Percentiles rank a stretch among this genome's conserved stretches.
These are phyloP conservation scores for Nemania sp. DNA, from an alignment of 2,329 filamentous ascomycete species.

Conservation along the genomic window DNA sequence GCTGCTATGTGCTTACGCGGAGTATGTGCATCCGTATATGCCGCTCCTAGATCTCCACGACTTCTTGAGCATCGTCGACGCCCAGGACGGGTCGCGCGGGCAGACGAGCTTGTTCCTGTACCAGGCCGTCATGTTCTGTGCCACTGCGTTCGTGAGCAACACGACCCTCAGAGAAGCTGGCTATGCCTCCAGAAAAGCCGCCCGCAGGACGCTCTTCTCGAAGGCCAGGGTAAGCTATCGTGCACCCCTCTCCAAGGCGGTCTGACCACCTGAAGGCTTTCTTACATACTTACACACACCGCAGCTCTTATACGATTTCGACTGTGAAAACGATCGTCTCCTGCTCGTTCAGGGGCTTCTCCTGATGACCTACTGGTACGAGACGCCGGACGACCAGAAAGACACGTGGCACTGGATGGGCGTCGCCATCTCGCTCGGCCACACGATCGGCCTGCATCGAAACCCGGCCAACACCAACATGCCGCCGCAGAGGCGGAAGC, in stretches of 20 bases:
- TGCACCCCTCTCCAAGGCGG: slow-evolving; percentile 9
- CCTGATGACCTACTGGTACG: slow-evolving; percentile 97
- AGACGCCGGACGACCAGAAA: slow-evolving; percentile 94
- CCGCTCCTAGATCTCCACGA: slow-evolving; percentile 75
- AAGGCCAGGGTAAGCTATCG: slow-evolving; percentile 74
- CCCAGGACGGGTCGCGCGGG: slow-evolving; percentile 69
- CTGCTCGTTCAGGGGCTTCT: slow-evolving; percentile 86
- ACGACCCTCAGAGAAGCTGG: slow-evolving; percentile 76
- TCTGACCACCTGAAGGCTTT: slow-evolving; percentile 23
- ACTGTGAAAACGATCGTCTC: slow-evolving; percentile 90
- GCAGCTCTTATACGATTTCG: slow-evolving; percentile 88
- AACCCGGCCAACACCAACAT: slow-evolving; percentile 79
- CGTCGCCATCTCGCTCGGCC: slow-evolving; percentile 87
- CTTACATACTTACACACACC: no score
- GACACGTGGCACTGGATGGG: slow-evolving; percentile 99
- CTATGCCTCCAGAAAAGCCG: slow-evolving; percentile 76
- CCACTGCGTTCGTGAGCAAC: slow-evolving; percentile 85
- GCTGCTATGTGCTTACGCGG: slow-evolving; percentile 78
- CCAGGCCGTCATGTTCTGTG: slow-evolving; percentile 94
- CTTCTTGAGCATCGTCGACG: slow-evolving; percentile 64
- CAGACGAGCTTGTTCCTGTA: slow-evolving; percentile 85
- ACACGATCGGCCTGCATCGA: slow-evolving; percentile 90
- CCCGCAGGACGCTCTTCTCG: slow-evolving; percentile 86
- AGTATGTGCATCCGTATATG: slow-evolving; percentile 95
- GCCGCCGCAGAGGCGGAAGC: slow-evolving; percentile 71